A percentile compares a stretch with the other conserved stretches of the same genome.
These are phyloP conservation scores for Saccharomycopsis lassenensis DNA, from an alignment of 805 yeast species.

Conservation along the genomic window DNA sequence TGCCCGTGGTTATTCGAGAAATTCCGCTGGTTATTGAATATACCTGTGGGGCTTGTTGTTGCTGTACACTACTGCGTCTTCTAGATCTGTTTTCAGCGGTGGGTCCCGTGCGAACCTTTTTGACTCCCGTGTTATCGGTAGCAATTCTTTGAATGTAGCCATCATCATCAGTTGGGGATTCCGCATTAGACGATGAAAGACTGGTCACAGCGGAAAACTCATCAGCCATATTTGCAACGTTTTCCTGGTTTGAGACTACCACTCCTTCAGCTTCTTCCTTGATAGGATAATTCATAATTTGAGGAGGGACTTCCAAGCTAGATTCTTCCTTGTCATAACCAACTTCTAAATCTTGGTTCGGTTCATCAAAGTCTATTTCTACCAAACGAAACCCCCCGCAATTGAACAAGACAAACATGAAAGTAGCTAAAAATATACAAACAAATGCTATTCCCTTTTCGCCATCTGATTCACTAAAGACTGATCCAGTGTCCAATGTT, in stretches of 20 bases:
- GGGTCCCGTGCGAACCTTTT: background rate
- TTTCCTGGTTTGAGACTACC: too few relatives aligned
- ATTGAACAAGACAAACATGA: conserved; percentile 59
- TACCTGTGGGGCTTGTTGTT: conserved; percentile 1
- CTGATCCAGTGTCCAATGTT: conserved; percentile 53
- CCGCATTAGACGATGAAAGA: conserved; percentile 6
- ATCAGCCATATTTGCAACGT: conserved; percentile 1
- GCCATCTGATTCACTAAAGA: conserved; percentile 49
- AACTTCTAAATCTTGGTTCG: too few relatives aligned
- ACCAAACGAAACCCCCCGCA: conserved; percentile 64
- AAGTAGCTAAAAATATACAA: conserved; percentile 63
- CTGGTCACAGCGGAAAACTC: conserved; percentile 2
- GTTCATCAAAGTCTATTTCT: conserved; percentile 63
- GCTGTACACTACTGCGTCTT: background rate
- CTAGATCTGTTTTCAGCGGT: too few relatives aligned
- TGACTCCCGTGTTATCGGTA: background rate
- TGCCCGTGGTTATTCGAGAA: background rate
- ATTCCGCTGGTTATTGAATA: conserved; percentile 2
- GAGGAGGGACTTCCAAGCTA: too few relatives aligned
- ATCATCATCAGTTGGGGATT: background rate
- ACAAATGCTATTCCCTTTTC: conserved; percentile 75
- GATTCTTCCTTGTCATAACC: too few relatives aligned
- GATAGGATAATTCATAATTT: too few relatives aligned
- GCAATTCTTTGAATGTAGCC: too few relatives aligned
- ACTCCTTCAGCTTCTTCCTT: too few relatives aligned